These are phyloP conservation scores for Flaveria trinervia DNA, from an alignment of 129 eudicot species.

Conservation along the genomic window DNA sequence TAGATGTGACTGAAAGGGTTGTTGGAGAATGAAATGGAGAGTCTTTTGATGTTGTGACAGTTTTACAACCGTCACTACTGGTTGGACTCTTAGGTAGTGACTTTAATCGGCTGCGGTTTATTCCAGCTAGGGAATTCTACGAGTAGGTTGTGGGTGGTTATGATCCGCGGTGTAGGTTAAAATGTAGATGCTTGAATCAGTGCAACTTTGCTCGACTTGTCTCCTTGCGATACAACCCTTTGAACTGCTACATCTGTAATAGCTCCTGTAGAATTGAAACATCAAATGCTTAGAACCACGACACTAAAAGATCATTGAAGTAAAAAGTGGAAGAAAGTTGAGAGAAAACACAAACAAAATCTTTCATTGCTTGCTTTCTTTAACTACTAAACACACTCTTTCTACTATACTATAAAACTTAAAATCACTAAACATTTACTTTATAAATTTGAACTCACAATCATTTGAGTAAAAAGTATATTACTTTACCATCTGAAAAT, in stretches of 20 bases:
- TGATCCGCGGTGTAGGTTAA: conserved; percentile 84
- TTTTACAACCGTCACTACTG: conserved; percentile 31
- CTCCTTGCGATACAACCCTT: conserved; percentile 85
- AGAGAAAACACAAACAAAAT: too few relatives aligned
- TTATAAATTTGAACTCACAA: too few relatives aligned
- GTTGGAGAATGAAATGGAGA: conserved; percentile 41
- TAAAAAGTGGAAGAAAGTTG: background rate
- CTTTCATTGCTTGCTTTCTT: too few relatives aligned
- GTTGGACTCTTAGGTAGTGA: conserved; percentile 36
- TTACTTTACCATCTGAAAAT: too few relatives aligned
- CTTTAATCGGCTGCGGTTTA: conserved; percentile 44
- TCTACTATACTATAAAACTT: too few relatives aligned
- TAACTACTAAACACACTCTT: too few relatives aligned
- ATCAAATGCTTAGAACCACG: background rate
- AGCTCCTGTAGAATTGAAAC: conserved; percentile 59
- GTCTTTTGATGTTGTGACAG: conserved; percentile 18
- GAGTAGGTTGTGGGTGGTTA: conserved; percentile 76
- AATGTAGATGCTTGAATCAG: conserved; percentile 59
- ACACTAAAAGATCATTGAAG: background rate
- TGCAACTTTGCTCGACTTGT: conserved; percentile 87
- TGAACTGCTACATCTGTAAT: conserved; percentile 80
- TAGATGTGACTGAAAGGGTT: conserved; percentile 28
- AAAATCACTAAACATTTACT: too few relatives aligned
- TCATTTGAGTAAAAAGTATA: too few relatives aligned
- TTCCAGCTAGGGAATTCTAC: conserved; percentile 76